Percentiles rank a stretch among this genome's conserved stretches.
phyloP scores from a whole-genome alignment of 768 basidiomycete genomes.

The Lentinus tigrinus region DNA sequence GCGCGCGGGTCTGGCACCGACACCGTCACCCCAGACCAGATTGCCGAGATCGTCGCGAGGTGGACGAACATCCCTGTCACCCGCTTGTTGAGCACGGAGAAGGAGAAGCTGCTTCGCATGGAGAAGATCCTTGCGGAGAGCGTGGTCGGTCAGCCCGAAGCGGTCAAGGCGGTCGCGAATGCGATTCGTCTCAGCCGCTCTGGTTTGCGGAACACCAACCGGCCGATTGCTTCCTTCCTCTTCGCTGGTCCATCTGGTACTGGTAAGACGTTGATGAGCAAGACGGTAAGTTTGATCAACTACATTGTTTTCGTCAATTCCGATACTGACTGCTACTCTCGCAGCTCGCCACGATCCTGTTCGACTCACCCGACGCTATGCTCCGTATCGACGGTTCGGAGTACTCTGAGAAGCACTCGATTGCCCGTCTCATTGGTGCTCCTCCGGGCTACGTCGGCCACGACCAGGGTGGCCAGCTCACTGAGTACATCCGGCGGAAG shows the following conservation, averaged over 20 bases:
- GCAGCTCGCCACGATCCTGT: constrained; percentile 84
- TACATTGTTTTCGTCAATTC: neutral
- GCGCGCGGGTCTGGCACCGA: constrained; percentile 55
- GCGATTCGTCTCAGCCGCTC: constrained; percentile 91
- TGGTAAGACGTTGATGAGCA: constrained; percentile 86
- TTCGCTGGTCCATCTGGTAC: constrained; percentile 92
- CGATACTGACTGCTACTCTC: constrained; percentile 15
- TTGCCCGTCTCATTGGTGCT: constrained; percentile 68
- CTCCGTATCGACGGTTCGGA: constrained; percentile 92
- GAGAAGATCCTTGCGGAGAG: constrained; percentile 76
- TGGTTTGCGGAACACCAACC: constrained; percentile 83
- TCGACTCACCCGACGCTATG: constrained; percentile 90
- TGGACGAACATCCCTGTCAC: constrained; percentile 95
- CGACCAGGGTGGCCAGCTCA: constrained; percentile 86
- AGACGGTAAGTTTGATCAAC: constrained; percentile 59
- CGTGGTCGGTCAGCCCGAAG: constrained; percentile 89
- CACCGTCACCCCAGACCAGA: constrained; percentile 81
- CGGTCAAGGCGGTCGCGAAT: constrained; percentile 89
- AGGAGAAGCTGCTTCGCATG: constrained; percentile 84
- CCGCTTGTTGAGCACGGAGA: constrained; percentile 82
- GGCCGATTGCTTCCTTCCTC: constrained; percentile 91
- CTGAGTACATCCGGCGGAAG: constrained; percentile 89
- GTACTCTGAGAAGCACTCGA: constrained; percentile 82
- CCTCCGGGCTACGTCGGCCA: constrained; percentile 92
- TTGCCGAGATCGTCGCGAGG: constrained; percentile 89